phyloP scores from a whole-genome alignment of 129 eudicot genomes.

The Helianthus annuus region DNA sequence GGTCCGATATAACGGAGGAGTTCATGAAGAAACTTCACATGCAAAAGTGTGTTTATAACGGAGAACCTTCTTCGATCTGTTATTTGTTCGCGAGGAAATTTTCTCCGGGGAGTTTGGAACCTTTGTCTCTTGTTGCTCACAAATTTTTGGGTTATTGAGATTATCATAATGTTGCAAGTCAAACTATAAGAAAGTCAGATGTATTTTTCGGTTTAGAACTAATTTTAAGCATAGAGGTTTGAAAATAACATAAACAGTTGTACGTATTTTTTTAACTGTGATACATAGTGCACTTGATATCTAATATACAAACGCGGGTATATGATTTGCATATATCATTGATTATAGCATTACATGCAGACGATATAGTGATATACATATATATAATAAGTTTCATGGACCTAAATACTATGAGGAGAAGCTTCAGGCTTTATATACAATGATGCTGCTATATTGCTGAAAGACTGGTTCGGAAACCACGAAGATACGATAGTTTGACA shows the following conservation, averaged over 20 bases:
- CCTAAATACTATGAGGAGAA: conserved; percentile 24
- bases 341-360: conserved; percentile 19
- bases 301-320: conserved; percentile 31
- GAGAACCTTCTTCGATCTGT: conserved; percentile 48
- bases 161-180: not conserved
- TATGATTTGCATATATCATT: conserved; percentile 34
- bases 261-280: too few species aligned
- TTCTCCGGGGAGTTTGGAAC: conserved; percentile 70
- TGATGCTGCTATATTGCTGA: conserved; percentile 27
- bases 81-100: conserved; percentile 74
- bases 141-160: conserved; percentile 53
- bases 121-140: conserved; percentile 52
- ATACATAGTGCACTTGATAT: conserved; percentile 25
- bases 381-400: conserved; percentile 18
- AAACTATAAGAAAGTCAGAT: too few species aligned
- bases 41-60: conserved; percentile 53
- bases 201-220: not conserved
- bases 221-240: too few species aligned
- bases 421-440: conserved; percentile 39
- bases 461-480: conserved; percentile 14
- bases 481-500: conserved; percentile 24
- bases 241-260: too few species aligned
- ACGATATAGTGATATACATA: not conserved
- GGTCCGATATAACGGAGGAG: conserved; percentile 44
- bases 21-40: conserved; percentile 36